Conservation (phyloP, 164 flowering plant genomes). For the Piper longum region DNA sequence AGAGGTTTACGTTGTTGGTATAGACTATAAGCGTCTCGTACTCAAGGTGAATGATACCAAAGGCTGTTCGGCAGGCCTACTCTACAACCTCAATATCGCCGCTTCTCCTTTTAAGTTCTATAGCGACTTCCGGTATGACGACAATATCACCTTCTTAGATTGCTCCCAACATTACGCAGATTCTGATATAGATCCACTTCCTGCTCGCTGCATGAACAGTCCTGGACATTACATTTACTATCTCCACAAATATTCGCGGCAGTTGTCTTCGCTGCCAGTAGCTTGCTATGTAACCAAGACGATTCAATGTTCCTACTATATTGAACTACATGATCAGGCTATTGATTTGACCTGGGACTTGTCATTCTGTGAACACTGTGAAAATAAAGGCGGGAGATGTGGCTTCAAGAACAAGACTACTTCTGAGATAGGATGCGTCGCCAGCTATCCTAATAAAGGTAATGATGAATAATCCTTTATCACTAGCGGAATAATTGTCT, state of each 20-base stretch:
- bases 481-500: background rate
- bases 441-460: background rate
- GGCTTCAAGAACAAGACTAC: background rate
- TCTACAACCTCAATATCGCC: background rate
- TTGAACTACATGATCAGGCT: background rate
- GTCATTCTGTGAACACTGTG: background rate
- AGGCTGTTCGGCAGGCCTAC: background rate
- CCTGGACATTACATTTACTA: background rate
- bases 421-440: background rate
- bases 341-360: background rate
- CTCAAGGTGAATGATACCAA: background rate
- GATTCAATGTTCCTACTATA: background rate
- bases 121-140: background rate
- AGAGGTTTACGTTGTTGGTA: background rate
- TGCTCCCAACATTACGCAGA: background rate
- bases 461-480: background rate
- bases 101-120: background rate
- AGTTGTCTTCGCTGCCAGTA: background rate
- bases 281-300: background rate
- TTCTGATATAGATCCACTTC: no score
- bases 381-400: background rate
- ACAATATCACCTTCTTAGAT: background rate
- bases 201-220: background rate
- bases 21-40: background rate
- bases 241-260: background rate